Evolutionary conservation across 192 early-diverging fungal genomes (phyloP).

Genomic region (Powellomyces hirtus): DNA sequence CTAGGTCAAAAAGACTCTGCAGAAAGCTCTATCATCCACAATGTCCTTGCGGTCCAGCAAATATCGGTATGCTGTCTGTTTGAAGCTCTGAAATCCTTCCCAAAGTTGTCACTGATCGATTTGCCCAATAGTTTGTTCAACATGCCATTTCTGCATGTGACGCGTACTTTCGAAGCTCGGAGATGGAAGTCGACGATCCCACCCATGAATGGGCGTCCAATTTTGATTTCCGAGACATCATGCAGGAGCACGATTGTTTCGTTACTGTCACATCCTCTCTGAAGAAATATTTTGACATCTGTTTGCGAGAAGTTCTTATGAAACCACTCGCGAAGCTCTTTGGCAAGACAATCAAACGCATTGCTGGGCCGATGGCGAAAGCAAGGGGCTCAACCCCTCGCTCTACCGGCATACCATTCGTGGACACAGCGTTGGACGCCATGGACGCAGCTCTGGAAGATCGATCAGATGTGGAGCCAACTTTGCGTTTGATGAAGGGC

Average conservation of each 20-base stretch:
- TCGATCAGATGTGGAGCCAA: not conserved
- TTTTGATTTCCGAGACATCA: slow-evolving; percentile 17
- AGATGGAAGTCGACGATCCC: slow-evolving; percentile 17
- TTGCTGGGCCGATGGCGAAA: slow-evolving; percentile 3
- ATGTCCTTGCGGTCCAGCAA: slow-evolving; percentile 11
- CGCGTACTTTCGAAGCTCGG: not conserved
- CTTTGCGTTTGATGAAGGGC: not conserved
- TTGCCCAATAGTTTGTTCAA: not conserved
- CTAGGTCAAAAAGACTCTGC: not conserved
- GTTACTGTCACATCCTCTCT: not conserved
- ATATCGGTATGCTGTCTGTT: not conserved
- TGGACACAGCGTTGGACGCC: slow-evolving; percentile 5
- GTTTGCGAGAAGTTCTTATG: slow-evolving; percentile 18
- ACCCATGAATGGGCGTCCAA: slow-evolving; percentile 16
- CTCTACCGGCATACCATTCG: slow-evolving; percentile 25
- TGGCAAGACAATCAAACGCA: slow-evolving; percentile 15
- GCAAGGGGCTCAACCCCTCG: not conserved
- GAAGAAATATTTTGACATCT: slow-evolving; percentile 22
- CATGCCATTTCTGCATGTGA: not conserved
- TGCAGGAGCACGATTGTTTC: slow-evolving; percentile 14
- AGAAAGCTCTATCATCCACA: not conserved
- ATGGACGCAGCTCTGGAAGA: not conserved
- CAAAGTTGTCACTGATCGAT: no score
- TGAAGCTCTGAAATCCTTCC: not conserved
- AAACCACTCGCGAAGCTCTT: slow-evolving; percentile 24